Evolutionary conservation across 2,329 filamentous ascomycete species (phyloP).

Genomic region (Exserohilum rostratum): DNA sequence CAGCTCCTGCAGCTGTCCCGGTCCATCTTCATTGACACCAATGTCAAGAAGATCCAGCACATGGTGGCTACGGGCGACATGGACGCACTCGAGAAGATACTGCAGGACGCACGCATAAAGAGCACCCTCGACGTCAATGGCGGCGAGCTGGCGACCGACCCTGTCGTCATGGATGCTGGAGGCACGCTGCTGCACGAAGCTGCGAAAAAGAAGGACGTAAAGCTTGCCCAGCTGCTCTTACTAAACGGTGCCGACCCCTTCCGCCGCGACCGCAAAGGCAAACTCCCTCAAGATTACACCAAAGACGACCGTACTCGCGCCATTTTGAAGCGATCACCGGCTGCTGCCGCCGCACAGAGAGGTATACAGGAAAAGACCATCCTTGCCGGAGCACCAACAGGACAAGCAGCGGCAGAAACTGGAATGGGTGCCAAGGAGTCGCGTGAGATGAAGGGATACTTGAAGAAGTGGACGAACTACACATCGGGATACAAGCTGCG

Average conservation of each 20-base stretch:
- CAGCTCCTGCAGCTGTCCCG: constrained; percentile 90
- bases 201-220: constrained; percentile 82
- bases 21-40: constrained; percentile 86
- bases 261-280: constrained; percentile 90
- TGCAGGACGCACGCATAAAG: constrained; percentile 85
- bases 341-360: constrained; percentile 89
- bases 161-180: constrained; percentile 76
- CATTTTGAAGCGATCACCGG: constrained; percentile 92
- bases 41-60: constrained; percentile 82
- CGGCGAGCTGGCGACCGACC: constrained; percentile 83
- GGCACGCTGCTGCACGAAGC: constrained; percentile 94
- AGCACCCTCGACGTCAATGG: constrained; percentile 91
- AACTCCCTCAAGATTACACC: constrained; percentile 93
- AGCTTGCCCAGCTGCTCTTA: constrained; percentile 86
- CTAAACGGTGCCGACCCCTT: constrained; percentile 97
- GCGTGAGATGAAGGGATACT: constrained; percentile 95
- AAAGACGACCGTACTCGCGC: constrained; percentile 88
- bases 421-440: constrained; percentile 79
- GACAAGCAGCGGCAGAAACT: constrained; percentile 64
- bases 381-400: constrained; percentile 71
- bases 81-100: constrained; percentile 74
- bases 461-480: constrained; percentile 99
- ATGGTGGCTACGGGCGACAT: constrained; percentile 77
- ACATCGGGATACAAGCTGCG: constrained; percentile 94
- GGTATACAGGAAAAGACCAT: constrained; percentile 98